These are phyloP conservation scores for Trametes villosa DNA, from an alignment of 768 basidiomycete species.

Conservation along the genomic window DNA sequence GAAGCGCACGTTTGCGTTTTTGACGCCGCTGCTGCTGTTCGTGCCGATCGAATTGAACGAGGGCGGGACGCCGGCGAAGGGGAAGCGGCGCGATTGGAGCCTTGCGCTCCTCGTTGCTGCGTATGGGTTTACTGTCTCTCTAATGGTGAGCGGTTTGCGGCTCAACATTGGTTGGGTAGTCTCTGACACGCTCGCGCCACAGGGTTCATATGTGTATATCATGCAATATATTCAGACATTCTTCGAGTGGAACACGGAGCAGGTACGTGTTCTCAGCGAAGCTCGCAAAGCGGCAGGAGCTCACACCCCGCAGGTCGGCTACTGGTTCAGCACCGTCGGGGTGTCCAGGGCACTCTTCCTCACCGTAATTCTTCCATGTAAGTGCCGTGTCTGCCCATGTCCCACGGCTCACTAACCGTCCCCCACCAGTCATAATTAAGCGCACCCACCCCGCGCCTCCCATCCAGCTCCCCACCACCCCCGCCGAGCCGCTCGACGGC, in stretches of 20 bases:
- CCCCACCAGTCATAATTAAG: conserved; percentile 55
- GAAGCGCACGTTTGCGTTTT: conserved; percentile 58
- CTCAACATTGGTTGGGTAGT: not conserved
- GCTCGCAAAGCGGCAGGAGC: no score
- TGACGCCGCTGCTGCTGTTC: conserved; percentile 74
- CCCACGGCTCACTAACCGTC: not conserved
- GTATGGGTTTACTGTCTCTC: conserved; percentile 49
- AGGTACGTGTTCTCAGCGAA: conserved; percentile 43
- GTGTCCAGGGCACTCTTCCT: conserved; percentile 58
- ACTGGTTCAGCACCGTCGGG: conserved; percentile 64
- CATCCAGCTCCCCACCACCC: conserved; percentile 31
- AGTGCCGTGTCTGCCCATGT: conserved; percentile 25
- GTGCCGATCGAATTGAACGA: conserved; percentile 43
- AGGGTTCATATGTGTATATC: conserved; percentile 63
- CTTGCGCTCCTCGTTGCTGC: conserved; percentile 58
- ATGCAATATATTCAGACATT: conserved; percentile 66
- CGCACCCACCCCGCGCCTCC: conserved; percentile 48
- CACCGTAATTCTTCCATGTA: conserved; percentile 63
- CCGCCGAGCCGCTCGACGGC: conserved; percentile 29
- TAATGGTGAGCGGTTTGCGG: conserved; percentile 48
- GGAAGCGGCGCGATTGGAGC: conserved; percentile 62
- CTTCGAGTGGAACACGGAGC: conserved; percentile 72
- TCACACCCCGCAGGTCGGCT: conserved; percentile 58
- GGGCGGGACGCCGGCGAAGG: conserved; percentile 45
- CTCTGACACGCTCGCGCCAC: not conserved